Base-by-base conservation (phyloP, 1,284 basidiomycete genomes). In the Malassezia sympodialis region DNA sequence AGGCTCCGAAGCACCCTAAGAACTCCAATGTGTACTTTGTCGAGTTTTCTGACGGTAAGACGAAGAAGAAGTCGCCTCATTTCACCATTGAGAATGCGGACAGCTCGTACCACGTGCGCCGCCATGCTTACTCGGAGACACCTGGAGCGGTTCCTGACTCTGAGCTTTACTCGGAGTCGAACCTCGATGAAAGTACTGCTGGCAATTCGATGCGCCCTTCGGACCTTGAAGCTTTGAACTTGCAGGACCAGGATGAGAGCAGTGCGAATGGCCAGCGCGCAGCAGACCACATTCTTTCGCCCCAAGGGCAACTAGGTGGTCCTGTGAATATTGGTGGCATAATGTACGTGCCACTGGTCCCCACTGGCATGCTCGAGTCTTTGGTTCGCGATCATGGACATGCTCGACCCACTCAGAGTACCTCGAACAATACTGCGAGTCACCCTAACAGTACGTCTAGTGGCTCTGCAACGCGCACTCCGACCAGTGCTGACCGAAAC, bases 31-130 rank as follows among this genome's bases (percentile, higher is more conserved):
- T 47, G 49, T 52, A 52, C 34, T 32, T 23, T 11, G 28, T 57
- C 8, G 14, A 42, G 26, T 57, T 57, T 40, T 47, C 55, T n/a
- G 32, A 57, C 35, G 54, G 49, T 2, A 19, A 49, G 23, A 4
- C 30, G 14, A 48, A 47, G 39, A 48, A 52, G 51, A 24, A 42
- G 23, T 57, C 55, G 44, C 55, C 48, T n/a, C 8, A 47, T 28
- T 57, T 57, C 30, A 32, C 34, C 26, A 52, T 57, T 19, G 53
- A 49, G 42, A 39, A 49, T 24, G 27, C 19, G 17, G 43, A 49
- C 46, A 31, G 37, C 51, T 21, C 24, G 39, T 49, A 41, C 48
- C 10, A 26, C 4, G 28, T 17, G 10, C 19, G 15, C 11, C 53
- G 53, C 11, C 41, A 45, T 40, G 44, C 11, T 8, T 8, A 34